These are phyloP conservation scores for Boletus reticulatus DNA, from an alignment of 768 basidiomycete genomes.

Conservation along the genomic window DNA sequence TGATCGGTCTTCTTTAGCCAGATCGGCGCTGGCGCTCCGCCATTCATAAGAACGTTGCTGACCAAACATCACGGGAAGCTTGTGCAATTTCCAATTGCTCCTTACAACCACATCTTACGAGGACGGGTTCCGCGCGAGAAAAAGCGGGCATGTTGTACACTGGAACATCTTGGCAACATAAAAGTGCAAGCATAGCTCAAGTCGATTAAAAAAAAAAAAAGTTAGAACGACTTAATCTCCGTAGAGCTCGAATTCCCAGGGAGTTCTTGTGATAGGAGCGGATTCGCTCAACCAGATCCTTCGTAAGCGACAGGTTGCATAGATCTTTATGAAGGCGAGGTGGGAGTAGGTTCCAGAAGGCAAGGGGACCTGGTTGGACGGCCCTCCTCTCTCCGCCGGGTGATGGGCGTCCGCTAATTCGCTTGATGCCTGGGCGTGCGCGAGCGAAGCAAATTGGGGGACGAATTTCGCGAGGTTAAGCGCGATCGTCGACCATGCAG, in stretches of 20 bases:
- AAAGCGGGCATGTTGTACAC: slow-evolving; percentile 19
- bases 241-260: slow-evolving; percentile 80
- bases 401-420: slow-evolving; percentile 20
- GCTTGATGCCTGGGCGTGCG: slow-evolving; percentile 28
- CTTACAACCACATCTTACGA: slow-evolving; percentile 17
- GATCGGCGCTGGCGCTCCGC: slow-evolving; percentile 25
- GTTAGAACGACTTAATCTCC: slow-evolving; percentile 28
- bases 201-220: background rate
- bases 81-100: slow-evolving; percentile 17
- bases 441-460: slow-evolving; percentile 55
- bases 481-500: slow-evolving; percentile 66
- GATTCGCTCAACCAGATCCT: slow-evolving; percentile 73
- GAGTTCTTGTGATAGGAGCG: slow-evolving; percentile 48
- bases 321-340: slow-evolving; percentile 70
- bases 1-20: slow-evolving; percentile 15
- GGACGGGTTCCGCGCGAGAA: slow-evolving; percentile 17
- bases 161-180: slow-evolving; percentile 8
- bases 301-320: slow-evolving; percentile 73
- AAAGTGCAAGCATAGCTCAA: slow-evolving; percentile 1
- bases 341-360: slow-evolving; percentile 63
- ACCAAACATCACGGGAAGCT: slow-evolving; percentile 16
- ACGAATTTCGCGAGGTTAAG: slow-evolving; percentile 61
- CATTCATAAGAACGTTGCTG: background rate
- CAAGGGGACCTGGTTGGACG: slow-evolving; percentile 21
- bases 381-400: slow-evolving; percentile 20